Conservation (phyloP, 2,329 filamentous ascomycete genomes). For the Didymella arachidicola region DNA sequence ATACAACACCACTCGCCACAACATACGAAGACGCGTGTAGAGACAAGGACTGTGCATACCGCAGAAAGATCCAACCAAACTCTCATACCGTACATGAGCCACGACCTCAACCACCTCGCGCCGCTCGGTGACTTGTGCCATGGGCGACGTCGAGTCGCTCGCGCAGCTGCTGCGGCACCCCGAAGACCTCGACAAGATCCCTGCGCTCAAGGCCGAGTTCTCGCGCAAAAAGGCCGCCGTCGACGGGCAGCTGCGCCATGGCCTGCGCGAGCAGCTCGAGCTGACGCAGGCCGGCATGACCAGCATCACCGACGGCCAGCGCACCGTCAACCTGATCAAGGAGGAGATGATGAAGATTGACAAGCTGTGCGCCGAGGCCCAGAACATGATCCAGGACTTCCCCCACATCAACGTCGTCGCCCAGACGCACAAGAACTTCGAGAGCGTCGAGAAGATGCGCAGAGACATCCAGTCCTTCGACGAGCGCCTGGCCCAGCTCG, state of each 20-base stretch:
- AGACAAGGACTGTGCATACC: background rate
- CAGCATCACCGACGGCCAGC: slow-evolving; percentile 86
- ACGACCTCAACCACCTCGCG: background rate
- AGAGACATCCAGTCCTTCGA: slow-evolving; percentile 88
- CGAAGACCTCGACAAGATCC: slow-evolving; percentile 96
- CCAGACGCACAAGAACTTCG: slow-evolving; percentile 95
- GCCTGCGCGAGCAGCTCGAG: slow-evolving; percentile 90
- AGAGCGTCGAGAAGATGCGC: slow-evolving; percentile 92
- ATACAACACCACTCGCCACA: background rate
- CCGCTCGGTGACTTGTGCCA: slow-evolving; percentile 42
- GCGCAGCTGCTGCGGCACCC: slow-evolving; percentile 92
- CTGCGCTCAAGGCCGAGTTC: slow-evolving; percentile 88
- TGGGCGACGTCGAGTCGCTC: slow-evolving; percentile 72
- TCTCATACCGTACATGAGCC: background rate
- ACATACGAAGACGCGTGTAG: background rate
- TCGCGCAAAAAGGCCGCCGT: slow-evolving; percentile 90
- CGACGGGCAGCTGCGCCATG: slow-evolving; percentile 87
- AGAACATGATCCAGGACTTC: slow-evolving; percentile 97
- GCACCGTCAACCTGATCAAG: slow-evolving; percentile 90
- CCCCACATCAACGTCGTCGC: slow-evolving; percentile 89
- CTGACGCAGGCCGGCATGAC: slow-evolving; percentile 93
- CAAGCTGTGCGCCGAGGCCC: slow-evolving; percentile 93
- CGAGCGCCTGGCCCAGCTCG: slow-evolving; percentile 75
- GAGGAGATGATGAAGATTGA: slow-evolving; percentile 99
- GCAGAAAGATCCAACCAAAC: background rate